These are phyloP conservation scores for Phanerodontia chrysosporium DNA, from an alignment of 768 basidiomycete genomes.

Conservation along the genomic window DNA sequence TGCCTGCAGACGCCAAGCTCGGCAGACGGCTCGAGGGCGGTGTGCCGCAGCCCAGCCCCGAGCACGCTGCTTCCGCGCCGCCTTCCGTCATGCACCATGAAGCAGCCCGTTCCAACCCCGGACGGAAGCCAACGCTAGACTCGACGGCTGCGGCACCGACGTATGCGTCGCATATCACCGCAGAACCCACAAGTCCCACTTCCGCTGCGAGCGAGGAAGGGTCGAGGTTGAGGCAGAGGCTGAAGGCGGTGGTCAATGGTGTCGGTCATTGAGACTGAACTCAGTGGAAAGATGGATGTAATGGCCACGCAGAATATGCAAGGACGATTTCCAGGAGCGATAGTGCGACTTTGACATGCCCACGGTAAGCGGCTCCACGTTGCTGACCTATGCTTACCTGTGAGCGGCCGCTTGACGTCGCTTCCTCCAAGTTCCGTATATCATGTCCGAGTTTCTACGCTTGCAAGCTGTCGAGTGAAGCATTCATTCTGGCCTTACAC, in stretches of 20 bases:
- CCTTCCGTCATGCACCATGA: neutral
- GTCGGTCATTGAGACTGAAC: neutral
- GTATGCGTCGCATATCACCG: neutral
- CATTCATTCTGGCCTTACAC: too few relatives aligned
- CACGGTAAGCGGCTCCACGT: too few relatives aligned
- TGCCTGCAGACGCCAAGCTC: constrained; percentile 18
- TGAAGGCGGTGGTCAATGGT: constrained; percentile 23
- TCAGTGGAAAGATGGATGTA: neutral
- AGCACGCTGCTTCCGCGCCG: neutral
- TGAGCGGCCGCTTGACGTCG: too few relatives aligned
- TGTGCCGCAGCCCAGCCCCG: neutral
- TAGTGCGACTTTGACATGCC: too few relatives aligned
- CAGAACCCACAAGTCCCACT: neutral
- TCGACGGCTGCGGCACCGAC: neutral
- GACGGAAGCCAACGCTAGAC: neutral
- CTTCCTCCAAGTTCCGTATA: too few relatives aligned
- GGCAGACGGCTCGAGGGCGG: constrained; percentile 12
- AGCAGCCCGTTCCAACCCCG: neutral
- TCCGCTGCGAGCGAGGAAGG: constrained; percentile 13
- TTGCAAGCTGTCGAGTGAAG: too few relatives aligned
- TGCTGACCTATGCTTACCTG: too few relatives aligned
- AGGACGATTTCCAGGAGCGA: too few relatives aligned
- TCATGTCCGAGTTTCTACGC: too few relatives aligned
- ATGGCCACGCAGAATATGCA: too few relatives aligned
- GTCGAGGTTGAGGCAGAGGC: constrained; percentile 18